Conservation (phyloP, 306 rosid genomes). For the Casuarina glauca region DNA sequence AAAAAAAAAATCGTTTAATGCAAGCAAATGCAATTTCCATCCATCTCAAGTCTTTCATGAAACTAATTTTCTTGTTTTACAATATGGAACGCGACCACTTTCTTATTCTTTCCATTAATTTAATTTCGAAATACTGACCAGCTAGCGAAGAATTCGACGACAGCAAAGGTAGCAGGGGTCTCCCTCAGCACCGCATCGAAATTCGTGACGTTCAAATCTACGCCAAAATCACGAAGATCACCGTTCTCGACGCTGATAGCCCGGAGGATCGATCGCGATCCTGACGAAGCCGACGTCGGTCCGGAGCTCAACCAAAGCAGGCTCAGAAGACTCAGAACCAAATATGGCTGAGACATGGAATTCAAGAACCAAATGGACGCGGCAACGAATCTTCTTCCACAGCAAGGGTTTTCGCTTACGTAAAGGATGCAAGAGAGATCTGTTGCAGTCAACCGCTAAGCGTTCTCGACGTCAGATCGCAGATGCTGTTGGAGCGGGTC, state of each 20-base stretch:
- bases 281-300: constrained; percentile 31
- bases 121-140: constrained; percentile 53
- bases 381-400: background rate
- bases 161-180: constrained; percentile 73
- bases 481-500: too few relatives aligned
- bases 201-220: constrained; percentile 70
- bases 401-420: constrained; percentile 22
- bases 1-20: background rate
- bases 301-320: constrained; percentile 36
- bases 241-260: constrained; percentile 29
- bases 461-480: too few relatives aligned
- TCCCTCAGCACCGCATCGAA: constrained; percentile 74
- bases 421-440: too few relatives aligned
- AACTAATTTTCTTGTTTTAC: background rate
- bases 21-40: too few relatives aligned
- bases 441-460: too few relatives aligned
- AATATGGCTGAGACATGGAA: constrained; percentile 45
- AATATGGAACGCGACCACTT: background rate
- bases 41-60: background rate
- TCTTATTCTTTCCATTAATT: background rate
- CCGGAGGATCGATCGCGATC: constrained; percentile 72
- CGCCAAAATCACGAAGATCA: constrained; percentile 58
- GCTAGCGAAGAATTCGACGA: constrained; percentile 86
- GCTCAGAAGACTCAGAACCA: constrained; percentile 42
- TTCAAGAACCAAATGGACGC: background rate